These are phyloP conservation scores for Yarrowia keelungensis DNA, from an alignment of 805 yeast genomes.

Conservation along the genomic window DNA sequence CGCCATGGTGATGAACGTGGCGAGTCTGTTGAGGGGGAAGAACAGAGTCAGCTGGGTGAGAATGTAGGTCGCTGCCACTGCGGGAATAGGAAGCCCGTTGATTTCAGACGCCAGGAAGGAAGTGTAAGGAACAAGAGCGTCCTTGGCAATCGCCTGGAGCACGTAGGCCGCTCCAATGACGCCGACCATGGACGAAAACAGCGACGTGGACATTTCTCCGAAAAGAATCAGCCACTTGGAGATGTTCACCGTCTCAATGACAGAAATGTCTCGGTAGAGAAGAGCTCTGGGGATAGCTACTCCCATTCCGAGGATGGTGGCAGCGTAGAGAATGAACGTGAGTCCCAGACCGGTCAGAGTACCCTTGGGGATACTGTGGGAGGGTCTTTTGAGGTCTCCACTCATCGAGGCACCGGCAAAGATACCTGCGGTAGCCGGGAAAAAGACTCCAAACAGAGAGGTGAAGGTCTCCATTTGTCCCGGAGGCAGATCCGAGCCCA, in stretches of 20 bases:
- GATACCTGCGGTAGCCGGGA: slow-evolving; percentile 98
- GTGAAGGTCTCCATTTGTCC: slow-evolving; percentile 72
- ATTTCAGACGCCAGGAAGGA: slow-evolving; percentile 64
- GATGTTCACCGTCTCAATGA: slow-evolving; percentile 80
- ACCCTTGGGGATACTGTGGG: slow-evolving; percentile 91
- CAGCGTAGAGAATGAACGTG: slow-evolving; percentile 76
- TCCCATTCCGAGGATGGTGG: slow-evolving; percentile 85
- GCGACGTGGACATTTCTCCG: slow-evolving; percentile 92
- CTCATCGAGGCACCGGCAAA: slow-evolving; percentile 99
- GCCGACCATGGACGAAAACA: slow-evolving; percentile 94
- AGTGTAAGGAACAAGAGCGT: slow-evolving; percentile 83
- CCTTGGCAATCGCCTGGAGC: slow-evolving; percentile 89
- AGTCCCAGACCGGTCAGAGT: slow-evolving; percentile 81
- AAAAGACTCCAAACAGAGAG: slow-evolving; percentile 90
- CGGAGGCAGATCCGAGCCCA: slow-evolving; percentile 70
- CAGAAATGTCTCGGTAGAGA: slow-evolving; percentile 78
- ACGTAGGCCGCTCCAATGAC: slow-evolving; percentile 94
- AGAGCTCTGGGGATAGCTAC: slow-evolving; percentile 79
- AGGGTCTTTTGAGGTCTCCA: slow-evolving; percentile 86
- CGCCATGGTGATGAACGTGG: slow-evolving; percentile 96
- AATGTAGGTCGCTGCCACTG: slow-evolving; percentile 78
- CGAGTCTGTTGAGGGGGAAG: slow-evolving; percentile 92
- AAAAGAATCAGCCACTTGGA: slow-evolving; percentile 71
- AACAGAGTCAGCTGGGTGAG: slow-evolving; percentile 84
- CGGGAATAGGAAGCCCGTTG: slow-evolving; percentile 57